phyloP scores from a whole-genome alignment of 2,329 filamentous ascomycete genomes.

The Conoideocrella luteorostrata region DNA sequence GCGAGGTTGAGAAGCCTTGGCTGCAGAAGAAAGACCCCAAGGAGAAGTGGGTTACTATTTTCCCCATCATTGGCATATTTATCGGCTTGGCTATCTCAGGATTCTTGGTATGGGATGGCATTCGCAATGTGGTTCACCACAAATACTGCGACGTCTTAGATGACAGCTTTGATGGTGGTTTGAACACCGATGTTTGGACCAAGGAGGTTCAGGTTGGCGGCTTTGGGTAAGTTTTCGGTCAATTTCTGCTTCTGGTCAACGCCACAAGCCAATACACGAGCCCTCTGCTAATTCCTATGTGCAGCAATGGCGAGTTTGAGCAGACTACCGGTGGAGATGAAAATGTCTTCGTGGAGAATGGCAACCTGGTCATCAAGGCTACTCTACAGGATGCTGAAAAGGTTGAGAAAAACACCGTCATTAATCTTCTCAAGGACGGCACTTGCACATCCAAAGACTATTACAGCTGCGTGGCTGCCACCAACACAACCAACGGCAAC shows the following conservation, averaged over 20 bases:
- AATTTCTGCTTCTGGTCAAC: not conserved
- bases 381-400: constrained; percentile 65
- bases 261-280: not conserved
- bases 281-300: not conserved
- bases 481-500: constrained; percentile 65
- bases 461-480: constrained; percentile 59
- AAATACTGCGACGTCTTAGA: constrained; percentile 64
- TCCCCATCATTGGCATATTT: constrained; percentile 65
- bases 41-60: constrained; percentile 81
- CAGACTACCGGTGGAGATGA: constrained; percentile 64
- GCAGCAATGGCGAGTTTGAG: constrained; percentile 74
- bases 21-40: constrained; percentile 64
- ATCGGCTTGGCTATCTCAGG: constrained; percentile 62
- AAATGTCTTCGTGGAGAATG: constrained; percentile 67
- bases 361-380: constrained; percentile 66
- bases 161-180: constrained; percentile 56
- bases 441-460: constrained; percentile 57
- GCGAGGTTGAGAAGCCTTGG: constrained; percentile 72
- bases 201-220: constrained; percentile 71
- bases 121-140: constrained; percentile 65
- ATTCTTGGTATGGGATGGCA: constrained; percentile 69
- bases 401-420: constrained; percentile 58
- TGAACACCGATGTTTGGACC: constrained; percentile 59
- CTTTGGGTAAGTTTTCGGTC: constrained; percentile 54
- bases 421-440: constrained; percentile 61